These are phyloP conservation scores for Geosiphon pyriformis DNA, from an alignment of 192 early-diverging fungal genomes.

Conservation along the genomic window DNA sequence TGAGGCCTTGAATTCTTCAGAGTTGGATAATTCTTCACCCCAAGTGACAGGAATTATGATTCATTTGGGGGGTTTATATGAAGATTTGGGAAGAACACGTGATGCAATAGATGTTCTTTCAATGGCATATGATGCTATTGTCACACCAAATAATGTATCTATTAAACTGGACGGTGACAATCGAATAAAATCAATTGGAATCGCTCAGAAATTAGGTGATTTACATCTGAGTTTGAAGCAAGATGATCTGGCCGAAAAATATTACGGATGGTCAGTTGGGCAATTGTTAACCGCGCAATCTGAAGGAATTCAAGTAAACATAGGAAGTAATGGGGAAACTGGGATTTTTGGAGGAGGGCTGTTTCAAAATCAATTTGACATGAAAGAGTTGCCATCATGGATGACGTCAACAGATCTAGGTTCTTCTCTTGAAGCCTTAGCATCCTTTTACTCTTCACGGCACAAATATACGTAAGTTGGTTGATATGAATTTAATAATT, in stretches of 20 bases:
- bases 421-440: constrained; percentile 49
- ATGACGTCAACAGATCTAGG: constrained; percentile 49
- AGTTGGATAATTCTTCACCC: constrained; percentile 38
- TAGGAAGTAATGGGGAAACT: constrained; percentile 22
- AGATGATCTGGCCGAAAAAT: constrained; percentile 49
- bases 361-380: constrained; percentile 36
- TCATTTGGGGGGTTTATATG: constrained; percentile 44
- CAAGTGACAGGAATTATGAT: constrained; percentile 59
- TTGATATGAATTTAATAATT: neutral
- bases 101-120: constrained; percentile 45
- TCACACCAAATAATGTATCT: constrained; percentile 17
- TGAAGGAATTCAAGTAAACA: neutral
- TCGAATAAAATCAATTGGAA: constrained; percentile 40
- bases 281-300: constrained; percentile 39
- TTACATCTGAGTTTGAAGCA: constrained; percentile 34
- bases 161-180: constrained; percentile 30
- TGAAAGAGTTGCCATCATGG: constrained; percentile 49
- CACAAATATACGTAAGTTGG: constrained; percentile 42
- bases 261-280: constrained; percentile 53
- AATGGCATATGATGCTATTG: constrained; percentile 38
- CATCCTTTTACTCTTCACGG: constrained; percentile 46
- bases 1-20: constrained; percentile 34
- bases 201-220: constrained; percentile 55
- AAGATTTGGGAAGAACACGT: constrained; percentile 33
- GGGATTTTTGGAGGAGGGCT: constrained; percentile 20